Percentiles rank a stretch among this genome's conserved stretches.
Evolutionary conservation across 179 eudicot genomes (phyloP).

Genomic region (Beta macrorhiza): DNA sequence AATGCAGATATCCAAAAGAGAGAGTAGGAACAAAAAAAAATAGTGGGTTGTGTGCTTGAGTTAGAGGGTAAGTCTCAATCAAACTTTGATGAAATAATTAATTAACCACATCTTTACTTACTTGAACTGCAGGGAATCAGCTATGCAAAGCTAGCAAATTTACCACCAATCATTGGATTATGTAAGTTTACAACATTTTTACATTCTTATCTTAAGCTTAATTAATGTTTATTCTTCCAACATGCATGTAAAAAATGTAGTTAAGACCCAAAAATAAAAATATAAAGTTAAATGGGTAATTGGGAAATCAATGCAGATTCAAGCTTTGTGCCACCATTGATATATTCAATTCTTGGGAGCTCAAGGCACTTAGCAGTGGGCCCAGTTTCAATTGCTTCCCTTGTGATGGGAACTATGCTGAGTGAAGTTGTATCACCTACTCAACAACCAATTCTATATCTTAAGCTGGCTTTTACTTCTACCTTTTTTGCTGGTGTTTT

Average conservation of each 20-base stretch:
- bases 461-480: constrained; percentile 83
- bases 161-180: constrained; percentile 91
- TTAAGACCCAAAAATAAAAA: no score
- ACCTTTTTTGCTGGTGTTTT: constrained; percentile 91
- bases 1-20: neutral
- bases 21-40: no score
- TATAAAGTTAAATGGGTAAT: neutral
- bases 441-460: constrained; percentile 63
- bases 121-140: constrained; percentile 75
- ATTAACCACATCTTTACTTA: neutral
- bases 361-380: constrained; percentile 90
- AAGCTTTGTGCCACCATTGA: constrained; percentile 95
- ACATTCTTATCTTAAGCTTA: neutral
- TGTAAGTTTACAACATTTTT: constrained; percentile 49
- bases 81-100: constrained; percentile 11
- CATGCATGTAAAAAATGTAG: no score
- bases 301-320: constrained; percentile 56
- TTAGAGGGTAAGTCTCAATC: constrained; percentile 15
- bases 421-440: constrained; percentile 60
- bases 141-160: constrained; percentile 96
- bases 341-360: constrained; percentile 87
- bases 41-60: no score
- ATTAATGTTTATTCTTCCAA: neutral
- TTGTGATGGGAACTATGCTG: constrained; percentile 96
- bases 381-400: constrained; percentile 91